Evolutionary conservation across 257 asterid species (phyloP).

Genomic region (Gentiana straminea): DNA sequence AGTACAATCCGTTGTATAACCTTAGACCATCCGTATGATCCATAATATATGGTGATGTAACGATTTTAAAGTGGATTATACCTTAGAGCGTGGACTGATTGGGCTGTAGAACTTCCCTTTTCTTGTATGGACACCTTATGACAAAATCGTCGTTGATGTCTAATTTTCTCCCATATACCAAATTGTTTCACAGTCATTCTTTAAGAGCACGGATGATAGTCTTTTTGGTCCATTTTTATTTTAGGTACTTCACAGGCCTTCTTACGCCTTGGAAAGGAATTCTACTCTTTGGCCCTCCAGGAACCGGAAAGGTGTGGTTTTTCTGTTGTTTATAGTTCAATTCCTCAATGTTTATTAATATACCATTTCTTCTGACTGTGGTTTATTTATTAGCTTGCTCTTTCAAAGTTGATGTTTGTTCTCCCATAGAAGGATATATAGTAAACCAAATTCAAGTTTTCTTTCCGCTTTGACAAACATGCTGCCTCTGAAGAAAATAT

Average conservation of each 20-base stretch:
- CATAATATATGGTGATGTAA: too few species aligned
- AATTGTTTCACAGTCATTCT: too few species aligned
- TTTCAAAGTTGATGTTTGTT: background rate
- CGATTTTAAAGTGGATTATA: too few species aligned
- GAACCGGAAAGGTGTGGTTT: constrained; percentile 82
- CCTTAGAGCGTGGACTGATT: too few species aligned
- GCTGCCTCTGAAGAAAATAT: background rate
- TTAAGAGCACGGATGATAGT: background rate
- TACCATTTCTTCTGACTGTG: background rate
- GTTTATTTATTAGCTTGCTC: background rate
- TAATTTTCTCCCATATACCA: too few species aligned
- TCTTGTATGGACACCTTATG: too few species aligned
- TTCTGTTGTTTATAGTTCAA: background rate
- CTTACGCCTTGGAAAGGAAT: constrained; percentile 98
- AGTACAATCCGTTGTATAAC: too few species aligned
- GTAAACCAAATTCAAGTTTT: background rate
- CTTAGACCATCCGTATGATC: too few species aligned
- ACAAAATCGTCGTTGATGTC: too few species aligned
- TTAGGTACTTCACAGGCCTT: constrained; percentile 94
- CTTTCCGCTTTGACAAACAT: background rate
- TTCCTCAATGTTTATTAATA: too few species aligned
- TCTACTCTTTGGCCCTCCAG: constrained; percentile 98
- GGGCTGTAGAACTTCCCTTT: too few species aligned
- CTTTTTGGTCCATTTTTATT: constrained; percentile 8
- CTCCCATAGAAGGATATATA: background rate